Conservation (phyloP, 192 early-diverging fungal species). For the Piromyces sp. region DNA sequence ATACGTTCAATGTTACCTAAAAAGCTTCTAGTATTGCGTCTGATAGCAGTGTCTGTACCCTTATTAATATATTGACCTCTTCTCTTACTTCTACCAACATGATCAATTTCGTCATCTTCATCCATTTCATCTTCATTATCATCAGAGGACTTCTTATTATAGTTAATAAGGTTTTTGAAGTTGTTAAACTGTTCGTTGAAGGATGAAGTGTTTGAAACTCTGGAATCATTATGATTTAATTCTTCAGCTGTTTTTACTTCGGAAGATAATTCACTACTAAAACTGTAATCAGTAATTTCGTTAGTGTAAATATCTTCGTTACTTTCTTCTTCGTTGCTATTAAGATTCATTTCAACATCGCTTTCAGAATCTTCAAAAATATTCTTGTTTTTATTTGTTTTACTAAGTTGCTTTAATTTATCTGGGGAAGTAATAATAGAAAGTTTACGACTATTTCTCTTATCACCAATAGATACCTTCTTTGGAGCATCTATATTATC, state of each 20-base stretch:
- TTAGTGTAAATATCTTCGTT: not conserved
- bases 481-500: not conserved
- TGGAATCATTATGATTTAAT: not conserved
- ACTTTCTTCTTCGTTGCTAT: too few relatives aligned
- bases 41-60: not conserved
- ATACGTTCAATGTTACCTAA: not conserved
- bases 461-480: not conserved
- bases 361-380: not conserved
- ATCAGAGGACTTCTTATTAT: not conserved
- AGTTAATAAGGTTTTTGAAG: not conserved
- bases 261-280: not conserved
- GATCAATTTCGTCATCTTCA: conserved; percentile 3
- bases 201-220: not conserved
- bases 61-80: not conserved
- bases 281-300: not conserved
- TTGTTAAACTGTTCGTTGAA: not conserved
- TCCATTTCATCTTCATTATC: conserved; percentile 3
- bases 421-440: not conserved
- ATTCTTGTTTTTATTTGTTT: not conserved
- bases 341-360: not conserved
- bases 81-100: not conserved
- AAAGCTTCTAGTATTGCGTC: not conserved
- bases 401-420: not conserved
- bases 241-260: not conserved
- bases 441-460: not conserved